phyloP scores from a whole-genome alignment of 352 stramenopile genomes.

The Phytophthora podocarpi region DNA sequence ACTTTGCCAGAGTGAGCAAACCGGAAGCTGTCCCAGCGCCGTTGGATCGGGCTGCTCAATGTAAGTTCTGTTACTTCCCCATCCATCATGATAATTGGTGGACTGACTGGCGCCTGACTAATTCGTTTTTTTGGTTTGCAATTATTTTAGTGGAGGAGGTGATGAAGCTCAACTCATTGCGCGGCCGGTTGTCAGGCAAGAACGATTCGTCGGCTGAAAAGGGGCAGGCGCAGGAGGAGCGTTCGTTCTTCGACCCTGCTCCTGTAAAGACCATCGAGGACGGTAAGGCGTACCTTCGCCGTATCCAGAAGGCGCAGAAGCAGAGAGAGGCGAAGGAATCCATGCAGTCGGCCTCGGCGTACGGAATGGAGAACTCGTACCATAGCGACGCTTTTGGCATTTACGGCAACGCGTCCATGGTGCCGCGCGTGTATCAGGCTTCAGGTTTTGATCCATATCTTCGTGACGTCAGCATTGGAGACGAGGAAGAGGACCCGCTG shows the following conservation, averaged over 20 bases:
- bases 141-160: slow-evolving; percentile 60
- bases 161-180: slow-evolving; percentile 61
- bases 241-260: slow-evolving; percentile 79
- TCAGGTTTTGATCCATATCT: slow-evolving; percentile 80
- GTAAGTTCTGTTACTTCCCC: slow-evolving; percentile 29
- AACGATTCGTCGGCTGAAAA: slow-evolving; percentile 30
- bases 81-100: not conserved
- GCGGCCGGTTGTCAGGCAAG: slow-evolving; percentile 48
- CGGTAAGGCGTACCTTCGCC: slow-evolving; percentile 73
- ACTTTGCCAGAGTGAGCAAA: slow-evolving; percentile 37
- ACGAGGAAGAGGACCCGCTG: slow-evolving; percentile 75
- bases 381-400: slow-evolving; percentile 69
- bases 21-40: slow-evolving; percentile 15
- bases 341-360: slow-evolving; percentile 47
- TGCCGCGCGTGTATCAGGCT: slow-evolving; percentile 82
- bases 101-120: not conserved
- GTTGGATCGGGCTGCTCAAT: slow-evolving; percentile 39
- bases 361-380: slow-evolving; percentile 54
- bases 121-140: not conserved
- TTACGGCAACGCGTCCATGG: slow-evolving; percentile 69
- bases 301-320: slow-evolving; percentile 59
- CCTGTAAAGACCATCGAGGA: slow-evolving; percentile 74
- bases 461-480: slow-evolving; percentile 54
- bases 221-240: slow-evolving; percentile 26
- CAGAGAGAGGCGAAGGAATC: slow-evolving; percentile 58